Percentiles rank a stretch among this genome's conserved stretches.
These are phyloP conservation scores for Cicer cuneatum DNA, from an alignment of 306 rosid species.

Conservation along the genomic window DNA sequence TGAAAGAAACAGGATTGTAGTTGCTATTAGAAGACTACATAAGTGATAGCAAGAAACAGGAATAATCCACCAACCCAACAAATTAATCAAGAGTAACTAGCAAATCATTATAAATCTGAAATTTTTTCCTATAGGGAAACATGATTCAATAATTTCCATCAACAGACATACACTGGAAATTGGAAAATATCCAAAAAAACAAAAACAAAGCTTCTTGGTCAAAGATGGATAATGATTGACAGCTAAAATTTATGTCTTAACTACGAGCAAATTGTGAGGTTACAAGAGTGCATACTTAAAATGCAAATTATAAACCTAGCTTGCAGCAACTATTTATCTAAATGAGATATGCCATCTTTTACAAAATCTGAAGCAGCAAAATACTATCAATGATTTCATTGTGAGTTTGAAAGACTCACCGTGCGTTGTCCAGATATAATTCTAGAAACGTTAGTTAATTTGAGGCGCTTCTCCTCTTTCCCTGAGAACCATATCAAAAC, in stretches of 20 bases:
- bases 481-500: slow-evolving; percentile 97
- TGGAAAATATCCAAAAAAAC: slow-evolving; percentile 37
- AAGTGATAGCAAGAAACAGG: slow-evolving; percentile 2
- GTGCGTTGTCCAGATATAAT: slow-evolving; percentile 98
- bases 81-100: slow-evolving; percentile 31
- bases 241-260: background rate
- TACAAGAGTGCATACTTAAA: slow-evolving; percentile 28
- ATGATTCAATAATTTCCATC: slow-evolving; percentile 24
- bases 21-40: slow-evolving; percentile 12
- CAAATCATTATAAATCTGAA: slow-evolving; percentile 14
- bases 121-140: slow-evolving; percentile 2
- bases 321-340: slow-evolving; percentile 19
- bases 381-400: slow-evolving; percentile 32
- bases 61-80: background rate
- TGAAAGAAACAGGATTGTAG: slow-evolving; percentile 35
- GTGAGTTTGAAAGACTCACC: slow-evolving; percentile 60
- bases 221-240: slow-evolving; percentile 16
- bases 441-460: slow-evolving; percentile 85
- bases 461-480: slow-evolving; percentile 93
- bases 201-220: slow-evolving; percentile 34
- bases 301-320: slow-evolving; percentile 13
- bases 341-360: slow-evolving; percentile 3
- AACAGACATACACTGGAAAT: slow-evolving; percentile 26
- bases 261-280: background rate
- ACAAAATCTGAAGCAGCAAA: slow-evolving; percentile 41